phyloP scores from a whole-genome alignment of 2,329 filamentous ascomycete genomes.

The Podosphaera fusca region DNA sequence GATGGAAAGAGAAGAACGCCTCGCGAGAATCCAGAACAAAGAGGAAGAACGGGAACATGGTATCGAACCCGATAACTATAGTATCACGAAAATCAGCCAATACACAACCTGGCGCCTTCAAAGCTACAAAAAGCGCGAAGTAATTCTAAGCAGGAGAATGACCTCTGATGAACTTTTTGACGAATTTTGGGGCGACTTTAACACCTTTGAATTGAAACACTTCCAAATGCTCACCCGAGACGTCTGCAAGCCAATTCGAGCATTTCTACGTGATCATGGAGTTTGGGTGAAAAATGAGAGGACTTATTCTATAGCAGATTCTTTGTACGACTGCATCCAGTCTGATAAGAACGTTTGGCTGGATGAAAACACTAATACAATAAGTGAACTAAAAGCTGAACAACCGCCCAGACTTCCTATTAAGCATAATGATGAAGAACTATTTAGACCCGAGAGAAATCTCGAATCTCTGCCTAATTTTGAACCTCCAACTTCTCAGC shows the following conservation, averaged over 20 bases:
- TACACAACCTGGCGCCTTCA: not conserved
- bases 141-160: not conserved
- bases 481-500: not conserved
- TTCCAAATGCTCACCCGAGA: constrained; percentile 1
- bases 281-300: not conserved
- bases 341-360: not conserved
- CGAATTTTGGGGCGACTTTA: not conserved
- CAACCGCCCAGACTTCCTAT: not conserved
- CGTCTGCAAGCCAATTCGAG: not conserved
- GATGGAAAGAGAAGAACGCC: not conserved
- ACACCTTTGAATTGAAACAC: not conserved
- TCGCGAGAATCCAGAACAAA: not conserved
- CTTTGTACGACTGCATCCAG: not conserved
- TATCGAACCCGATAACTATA: not conserved
- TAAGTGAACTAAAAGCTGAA: not conserved
- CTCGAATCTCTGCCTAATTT: not conserved
- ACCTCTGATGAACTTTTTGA: not conserved
- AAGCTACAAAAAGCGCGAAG: not conserved
- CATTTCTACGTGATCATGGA: not conserved
- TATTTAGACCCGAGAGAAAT: not conserved
- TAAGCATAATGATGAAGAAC: not conserved
- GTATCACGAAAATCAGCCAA: not conserved
- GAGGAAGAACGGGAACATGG: not conserved
- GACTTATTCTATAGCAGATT: not conserved
- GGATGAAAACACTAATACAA: not conserved